Conservation (phyloP, 2,329 filamentous ascomycete genomes). For the Mycosphaerella arachidis region DNA sequence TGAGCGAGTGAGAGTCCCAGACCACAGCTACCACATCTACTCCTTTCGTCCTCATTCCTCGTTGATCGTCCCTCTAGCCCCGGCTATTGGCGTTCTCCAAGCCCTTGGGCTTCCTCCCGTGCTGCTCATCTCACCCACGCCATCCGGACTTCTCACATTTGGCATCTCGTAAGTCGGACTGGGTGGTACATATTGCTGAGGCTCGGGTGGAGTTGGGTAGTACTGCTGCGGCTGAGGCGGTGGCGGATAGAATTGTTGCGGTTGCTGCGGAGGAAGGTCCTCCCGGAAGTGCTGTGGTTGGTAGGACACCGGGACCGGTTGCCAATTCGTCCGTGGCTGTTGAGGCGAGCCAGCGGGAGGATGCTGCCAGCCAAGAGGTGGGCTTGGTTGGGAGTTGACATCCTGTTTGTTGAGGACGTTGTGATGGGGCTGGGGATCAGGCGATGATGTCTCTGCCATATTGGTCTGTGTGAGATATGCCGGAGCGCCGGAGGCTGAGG, state of each 20-base stretch:
- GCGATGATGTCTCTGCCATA: neutral
- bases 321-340: conserved; percentile 3
- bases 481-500: neutral
- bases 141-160: conserved; percentile 5
- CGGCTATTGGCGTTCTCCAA: neutral
- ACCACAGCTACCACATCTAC: neutral
- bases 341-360: neutral
- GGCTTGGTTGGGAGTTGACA: neutral
- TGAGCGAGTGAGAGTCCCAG: neutral
- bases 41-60: neutral
- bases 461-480: neutral
- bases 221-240: conserved; percentile 9
- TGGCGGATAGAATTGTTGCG: conserved; percentile 9
- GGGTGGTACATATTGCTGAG: neutral
- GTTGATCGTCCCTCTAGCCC: neutral
- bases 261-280: conserved; percentile 2
- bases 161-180: conserved; percentile 8
- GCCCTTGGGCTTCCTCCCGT: neutral
- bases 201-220: conserved; percentile 4
- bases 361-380: neutral
- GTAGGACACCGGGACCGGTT: neutral
- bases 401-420: neutral
- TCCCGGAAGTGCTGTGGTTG: conserved; percentile 2
- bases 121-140: neutral
- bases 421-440: neutral